Conservation (phyloP, 805 yeast genomes). For the Pichia cabralensis region DNA sequence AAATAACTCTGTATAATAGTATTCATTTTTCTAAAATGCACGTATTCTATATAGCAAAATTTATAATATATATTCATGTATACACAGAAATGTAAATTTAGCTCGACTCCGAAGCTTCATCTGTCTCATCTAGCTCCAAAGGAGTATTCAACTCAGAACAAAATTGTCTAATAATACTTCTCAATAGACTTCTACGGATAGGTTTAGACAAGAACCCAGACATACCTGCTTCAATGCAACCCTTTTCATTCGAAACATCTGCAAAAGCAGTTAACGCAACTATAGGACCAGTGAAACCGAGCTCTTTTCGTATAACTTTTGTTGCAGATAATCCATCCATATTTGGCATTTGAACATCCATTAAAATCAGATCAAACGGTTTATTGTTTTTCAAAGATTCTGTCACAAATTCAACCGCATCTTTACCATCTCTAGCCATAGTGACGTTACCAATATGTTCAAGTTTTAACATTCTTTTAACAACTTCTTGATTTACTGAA, state of each 20-base stretch:
- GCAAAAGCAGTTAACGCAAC: conserved; percentile 95
- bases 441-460: conserved; percentile 70
- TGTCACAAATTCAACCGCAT: conserved; percentile 64
- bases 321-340: conserved; percentile 87
- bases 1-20: too few species aligned
- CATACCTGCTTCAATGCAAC: conserved; percentile 87
- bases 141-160: conserved; percentile 17
- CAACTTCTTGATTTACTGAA: conserved; percentile 87
- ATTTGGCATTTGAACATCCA: conserved; percentile 98
- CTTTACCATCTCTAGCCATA: conserved; percentile 85
- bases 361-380: conserved; percentile 65
- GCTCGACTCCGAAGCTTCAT: not conserved
- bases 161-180: conserved; percentile 43
- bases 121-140: conserved; percentile 1
- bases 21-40: too few species aligned
- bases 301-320: conserved; percentile 51
- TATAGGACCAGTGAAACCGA: conserved; percentile 60
- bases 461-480: conserved; percentile 73
- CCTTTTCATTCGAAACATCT: conserved; percentile 80
- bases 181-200: conserved; percentile 58
- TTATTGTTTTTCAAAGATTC: conserved; percentile 32
- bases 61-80: too few species aligned
- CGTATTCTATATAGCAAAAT: too few species aligned
- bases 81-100: too few species aligned
- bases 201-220: conserved; percentile 86